Percentiles rank a stretch among this genome's conserved stretches.
These are phyloP conservation scores for Cercis canadensis DNA, from an alignment of 306 rosid species.

Conservation along the genomic window DNA sequence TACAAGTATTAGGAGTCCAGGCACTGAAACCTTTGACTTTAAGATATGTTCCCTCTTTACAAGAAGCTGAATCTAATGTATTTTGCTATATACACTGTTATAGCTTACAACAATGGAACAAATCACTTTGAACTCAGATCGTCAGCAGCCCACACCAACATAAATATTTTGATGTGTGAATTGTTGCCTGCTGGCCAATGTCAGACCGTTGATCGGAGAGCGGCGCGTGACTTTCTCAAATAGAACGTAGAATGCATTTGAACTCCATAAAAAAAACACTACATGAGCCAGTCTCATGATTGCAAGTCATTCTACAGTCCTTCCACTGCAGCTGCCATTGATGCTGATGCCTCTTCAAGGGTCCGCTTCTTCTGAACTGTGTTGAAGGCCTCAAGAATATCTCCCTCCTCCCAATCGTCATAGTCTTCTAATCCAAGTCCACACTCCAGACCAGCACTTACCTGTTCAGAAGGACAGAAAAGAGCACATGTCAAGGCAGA, in stretches of 20 bases:
- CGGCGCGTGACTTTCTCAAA: neutral
- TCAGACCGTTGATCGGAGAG: constrained; percentile 38
- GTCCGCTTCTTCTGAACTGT: constrained; percentile 79
- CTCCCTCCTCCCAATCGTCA: constrained; percentile 87
- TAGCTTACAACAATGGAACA: constrained; percentile 46
- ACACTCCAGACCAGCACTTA: constrained; percentile 92
- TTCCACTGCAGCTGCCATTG: constrained; percentile 90
- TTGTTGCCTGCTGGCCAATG: constrained; percentile 36
- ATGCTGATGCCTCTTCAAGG: constrained; percentile 95
- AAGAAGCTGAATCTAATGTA: constrained; percentile 61
- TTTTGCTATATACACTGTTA: constrained; percentile 69
- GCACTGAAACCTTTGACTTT: constrained; percentile 44
- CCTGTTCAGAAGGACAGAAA: constrained; percentile 56
- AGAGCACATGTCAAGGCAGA: constrained; percentile 14
- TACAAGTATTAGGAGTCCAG: constrained; percentile 52
- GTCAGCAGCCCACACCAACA: constrained; percentile 40
- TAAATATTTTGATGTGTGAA: constrained; percentile 35
- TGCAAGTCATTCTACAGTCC: constrained; percentile 49
- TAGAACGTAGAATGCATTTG: constrained; percentile 24
- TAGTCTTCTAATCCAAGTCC: constrained; percentile 86
- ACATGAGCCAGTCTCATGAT: constrained; percentile 26
- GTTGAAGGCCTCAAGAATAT: constrained; percentile 74
- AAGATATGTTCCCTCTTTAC: constrained; percentile 59
- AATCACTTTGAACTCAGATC: constrained; percentile 42
- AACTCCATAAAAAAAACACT: constrained; percentile 23